Evolutionary conservation across 345 rosid species (phyloP).

Genomic region (Eucalyptus camaldulensis): DNA sequence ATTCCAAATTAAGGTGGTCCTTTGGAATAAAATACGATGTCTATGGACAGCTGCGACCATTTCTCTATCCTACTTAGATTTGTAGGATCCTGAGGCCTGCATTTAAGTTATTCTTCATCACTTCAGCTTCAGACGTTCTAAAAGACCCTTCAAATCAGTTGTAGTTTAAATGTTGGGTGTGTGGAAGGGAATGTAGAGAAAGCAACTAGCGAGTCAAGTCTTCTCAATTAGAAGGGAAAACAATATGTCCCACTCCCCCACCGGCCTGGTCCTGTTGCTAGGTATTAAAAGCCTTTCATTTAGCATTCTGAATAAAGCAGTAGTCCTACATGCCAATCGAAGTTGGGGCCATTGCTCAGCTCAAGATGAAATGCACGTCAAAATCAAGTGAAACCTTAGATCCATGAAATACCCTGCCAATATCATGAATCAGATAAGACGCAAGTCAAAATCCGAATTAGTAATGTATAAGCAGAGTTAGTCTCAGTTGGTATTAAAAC

Average conservation of each 20-base stretch:
- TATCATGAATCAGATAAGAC: not conserved
- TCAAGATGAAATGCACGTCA: not conserved
- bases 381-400: not conserved
- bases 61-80: not conserved
- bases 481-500: not conserved
- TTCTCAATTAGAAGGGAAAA: not conserved
- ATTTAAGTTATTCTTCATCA: not conserved
- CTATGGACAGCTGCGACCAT: not conserved
- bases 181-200: not conserved
- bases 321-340: not conserved
- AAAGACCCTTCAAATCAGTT: not conserved
- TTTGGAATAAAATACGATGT: not conserved
- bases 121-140: not conserved
- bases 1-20: not conserved
- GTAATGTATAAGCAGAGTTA: not conserved
- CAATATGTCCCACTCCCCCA: not conserved
- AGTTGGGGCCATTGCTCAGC: not conserved
- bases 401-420: not conserved
- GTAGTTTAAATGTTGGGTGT: not conserved
- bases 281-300: not conserved
- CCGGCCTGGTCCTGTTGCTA: not conserved
- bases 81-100: not conserved
- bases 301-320: not conserved
- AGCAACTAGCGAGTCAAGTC: not conserved
- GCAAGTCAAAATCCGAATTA: not conserved